Evolutionary conservation across 352 stramenopile genomes (phyloP).

Genomic region (Globisporangium nunn): DNA sequence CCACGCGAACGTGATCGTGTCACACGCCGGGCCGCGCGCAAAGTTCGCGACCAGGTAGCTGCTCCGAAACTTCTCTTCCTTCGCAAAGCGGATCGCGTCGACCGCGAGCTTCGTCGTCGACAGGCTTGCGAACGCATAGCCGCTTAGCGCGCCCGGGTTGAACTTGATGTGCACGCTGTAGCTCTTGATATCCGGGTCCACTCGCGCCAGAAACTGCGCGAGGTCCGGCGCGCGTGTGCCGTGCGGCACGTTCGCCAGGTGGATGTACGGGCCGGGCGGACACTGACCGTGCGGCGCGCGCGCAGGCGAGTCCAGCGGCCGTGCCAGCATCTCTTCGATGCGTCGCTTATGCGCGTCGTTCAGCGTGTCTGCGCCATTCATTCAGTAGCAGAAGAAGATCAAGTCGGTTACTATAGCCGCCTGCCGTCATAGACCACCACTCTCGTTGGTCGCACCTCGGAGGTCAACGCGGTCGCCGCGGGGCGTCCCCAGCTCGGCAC

Average conservation of each 20-base stretch:
- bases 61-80: slow-evolving; percentile 27
- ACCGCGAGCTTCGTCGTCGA: slow-evolving; percentile 40
- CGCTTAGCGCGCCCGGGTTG: slow-evolving; percentile 16
- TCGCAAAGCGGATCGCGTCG: slow-evolving; percentile 45
- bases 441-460: neutral
- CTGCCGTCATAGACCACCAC: neutral
- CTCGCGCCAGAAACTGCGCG: slow-evolving; percentile 36
- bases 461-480: neutral
- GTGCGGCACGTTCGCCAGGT: slow-evolving; percentile 55
- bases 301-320: slow-evolving; percentile 6
- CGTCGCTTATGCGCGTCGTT: slow-evolving; percentile 12
- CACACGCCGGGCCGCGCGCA: slow-evolving; percentile 54
- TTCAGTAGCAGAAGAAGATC: too few species aligned
- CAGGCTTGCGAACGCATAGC: slow-evolving; percentile 67
- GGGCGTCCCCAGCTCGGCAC: neutral
- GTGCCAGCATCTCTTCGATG: slow-evolving; percentile 1
- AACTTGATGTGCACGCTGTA: slow-evolving; percentile 59
- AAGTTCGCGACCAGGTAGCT: slow-evolving; percentile 54
- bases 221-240: slow-evolving; percentile 36
- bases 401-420: too few species aligned
- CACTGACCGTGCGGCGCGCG: slow-evolving; percentile 15
- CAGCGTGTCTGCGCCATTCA: neutral
- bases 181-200: slow-evolving; percentile 38
- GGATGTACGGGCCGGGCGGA: slow-evolving; percentile 61
- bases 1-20: slow-evolving; percentile 63